A percentile compares a stretch with the other conserved stretches of the same genome.
These are phyloP conservation scores for Malassezia caprae DNA, from an alignment of 1,284 basidiomycete species.

Conservation along the genomic window DNA sequence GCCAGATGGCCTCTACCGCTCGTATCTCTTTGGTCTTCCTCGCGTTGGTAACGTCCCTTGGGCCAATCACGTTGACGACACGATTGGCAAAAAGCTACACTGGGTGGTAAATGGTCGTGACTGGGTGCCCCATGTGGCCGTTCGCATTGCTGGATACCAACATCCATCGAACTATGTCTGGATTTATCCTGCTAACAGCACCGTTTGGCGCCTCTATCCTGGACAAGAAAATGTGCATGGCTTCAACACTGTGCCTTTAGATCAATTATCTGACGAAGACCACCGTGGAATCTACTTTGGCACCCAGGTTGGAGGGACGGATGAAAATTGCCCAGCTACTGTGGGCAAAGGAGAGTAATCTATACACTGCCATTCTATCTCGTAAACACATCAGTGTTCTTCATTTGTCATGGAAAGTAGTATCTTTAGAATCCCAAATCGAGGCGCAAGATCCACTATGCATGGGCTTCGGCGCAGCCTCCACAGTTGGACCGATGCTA, in stretches of 20 bases:
- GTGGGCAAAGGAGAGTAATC: neutral
- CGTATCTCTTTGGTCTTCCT: constrained; percentile 31
- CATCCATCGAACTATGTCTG: constrained; percentile 30
- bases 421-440: too few species aligned
- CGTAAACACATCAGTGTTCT: too few species aligned
- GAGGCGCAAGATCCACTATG: too few species aligned
- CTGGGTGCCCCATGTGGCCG: constrained; percentile 27
- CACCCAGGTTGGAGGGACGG: constrained; percentile 29
- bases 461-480: too few species aligned
- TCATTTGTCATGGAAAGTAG: neutral
- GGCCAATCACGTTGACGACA: constrained; percentile 26
- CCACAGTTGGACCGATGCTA: neutral
- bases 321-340: constrained; percentile 24
- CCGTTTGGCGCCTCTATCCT: constrained; percentile 24
- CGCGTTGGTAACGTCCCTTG: constrained; percentile 28
- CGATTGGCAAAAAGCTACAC: constrained; percentile 21
- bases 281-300: constrained; percentile 37
- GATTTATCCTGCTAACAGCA: constrained; percentile 29
- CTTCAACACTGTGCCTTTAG: constrained; percentile 12
- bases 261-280: constrained; percentile 13
- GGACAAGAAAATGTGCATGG: constrained; percentile 40
- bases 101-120: constrained; percentile 33
- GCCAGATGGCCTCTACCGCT: constrained; percentile 11
- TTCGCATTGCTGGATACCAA: constrained; percentile 23
- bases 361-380: too few species aligned